Percentiles rank a stretch among this genome's conserved stretches.
Conservation (phyloP, 2,329 filamentous ascomycete genomes). For the Cytospora chrysosperma region DNA sequence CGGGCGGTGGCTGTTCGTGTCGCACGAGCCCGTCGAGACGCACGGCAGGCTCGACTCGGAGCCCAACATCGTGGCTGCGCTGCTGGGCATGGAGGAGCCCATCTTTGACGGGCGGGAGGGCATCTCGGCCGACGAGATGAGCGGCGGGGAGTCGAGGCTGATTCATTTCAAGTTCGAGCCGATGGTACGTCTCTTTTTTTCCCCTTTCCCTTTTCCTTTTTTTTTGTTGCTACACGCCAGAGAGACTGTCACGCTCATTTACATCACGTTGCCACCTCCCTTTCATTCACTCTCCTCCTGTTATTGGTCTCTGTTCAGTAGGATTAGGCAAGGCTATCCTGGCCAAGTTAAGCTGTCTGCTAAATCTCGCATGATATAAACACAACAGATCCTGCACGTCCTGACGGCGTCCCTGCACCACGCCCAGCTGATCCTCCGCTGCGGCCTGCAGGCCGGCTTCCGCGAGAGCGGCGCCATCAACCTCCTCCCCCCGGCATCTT, state of each 20-base stretch:
- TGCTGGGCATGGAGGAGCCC: slow-evolving; percentile 42
- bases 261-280: too few species aligned
- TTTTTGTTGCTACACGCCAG: not conserved
- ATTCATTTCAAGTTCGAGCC: slow-evolving; percentile 93
- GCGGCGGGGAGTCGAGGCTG: slow-evolving; percentile 43
- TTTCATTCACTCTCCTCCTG: not conserved
- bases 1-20: slow-evolving; percentile 83
- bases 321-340: too few species aligned
- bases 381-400: slow-evolving; percentile 90
- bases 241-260: too few species aligned
- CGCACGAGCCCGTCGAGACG: slow-evolving; percentile 66
- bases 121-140: slow-evolving; percentile 24
- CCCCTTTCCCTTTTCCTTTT: too few species aligned
- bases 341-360: too few species aligned
- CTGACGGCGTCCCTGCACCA: slow-evolving; percentile 72
- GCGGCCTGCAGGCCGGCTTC: slow-evolving; percentile 79
- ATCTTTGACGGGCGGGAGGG: slow-evolving; percentile 25
- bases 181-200: slow-evolving; percentile 64
- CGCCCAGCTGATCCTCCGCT: slow-evolving; percentile 72
- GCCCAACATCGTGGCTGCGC: slow-evolving; percentile 26
- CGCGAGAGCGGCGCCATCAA: slow-evolving; percentile 85
- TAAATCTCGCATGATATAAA: too few species aligned
- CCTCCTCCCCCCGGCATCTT: slow-evolving; percentile 38
- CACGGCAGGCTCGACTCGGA: slow-evolving; percentile 26
- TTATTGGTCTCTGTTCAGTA: too few species aligned